These are phyloP conservation scores for Plenodomus tracheiphilus DNA, from an alignment of 2,329 filamentous ascomycete genomes.

Conservation along the genomic window DNA sequence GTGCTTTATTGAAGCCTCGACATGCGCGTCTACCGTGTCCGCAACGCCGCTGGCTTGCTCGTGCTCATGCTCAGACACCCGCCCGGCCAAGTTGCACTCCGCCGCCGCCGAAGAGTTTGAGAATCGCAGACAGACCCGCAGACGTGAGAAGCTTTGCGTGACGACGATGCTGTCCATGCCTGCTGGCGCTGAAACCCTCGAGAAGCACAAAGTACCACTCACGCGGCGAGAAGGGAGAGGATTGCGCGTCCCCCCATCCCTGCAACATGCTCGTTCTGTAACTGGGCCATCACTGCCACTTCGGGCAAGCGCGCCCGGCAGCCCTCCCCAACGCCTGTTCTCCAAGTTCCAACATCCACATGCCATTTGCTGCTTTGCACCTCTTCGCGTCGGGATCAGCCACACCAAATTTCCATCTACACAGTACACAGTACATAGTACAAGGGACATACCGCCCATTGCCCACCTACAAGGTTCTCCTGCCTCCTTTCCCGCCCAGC, in stretches of 20 bases:
- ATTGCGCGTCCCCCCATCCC: constrained; percentile 12
- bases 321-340: constrained; percentile 1
- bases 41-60: neutral
- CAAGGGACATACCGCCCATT: too few species aligned
- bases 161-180: neutral
- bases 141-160: neutral
- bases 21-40: too few species aligned
- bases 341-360: too few species aligned
- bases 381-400: too few species aligned
- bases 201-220: neutral
- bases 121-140: neutral
- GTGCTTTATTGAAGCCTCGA: constrained; percentile 1
- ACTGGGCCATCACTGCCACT: neutral
- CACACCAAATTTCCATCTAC: too few species aligned
- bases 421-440: too few species aligned
- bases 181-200: neutral
- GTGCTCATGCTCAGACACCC: neutral
- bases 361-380: too few species aligned
- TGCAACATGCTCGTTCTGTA: constrained; percentile 6
- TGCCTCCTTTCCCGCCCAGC: constrained; percentile 5
- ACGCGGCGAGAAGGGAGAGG: constrained; percentile 3
- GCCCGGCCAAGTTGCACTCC: neutral
- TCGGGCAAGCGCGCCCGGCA: constrained; percentile 9
- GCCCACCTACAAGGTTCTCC: neutral
- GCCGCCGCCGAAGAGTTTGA: neutral